A percentile compares a stretch with the other conserved stretches of the same genome.
Conservation (phyloP, 345 rosid species). For the Euphorbia pulcherrima region DNA sequence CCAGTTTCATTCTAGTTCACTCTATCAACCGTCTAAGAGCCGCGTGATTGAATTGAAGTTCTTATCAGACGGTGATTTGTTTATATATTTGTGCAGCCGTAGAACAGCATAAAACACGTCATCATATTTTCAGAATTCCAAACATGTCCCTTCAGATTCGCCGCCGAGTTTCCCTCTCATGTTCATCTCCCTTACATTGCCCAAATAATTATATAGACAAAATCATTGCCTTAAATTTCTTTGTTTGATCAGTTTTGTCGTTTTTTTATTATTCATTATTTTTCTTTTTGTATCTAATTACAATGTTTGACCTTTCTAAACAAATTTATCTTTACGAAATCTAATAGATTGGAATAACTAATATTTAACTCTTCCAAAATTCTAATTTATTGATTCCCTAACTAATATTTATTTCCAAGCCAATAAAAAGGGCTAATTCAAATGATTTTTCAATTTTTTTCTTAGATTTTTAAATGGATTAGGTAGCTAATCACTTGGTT, state of each 20-base stretch:
- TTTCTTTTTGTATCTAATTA: background rate
- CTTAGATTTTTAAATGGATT: no score
- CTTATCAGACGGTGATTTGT: no score
- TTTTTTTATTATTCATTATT: no score
- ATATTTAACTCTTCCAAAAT: no score
- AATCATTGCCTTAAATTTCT: background rate
- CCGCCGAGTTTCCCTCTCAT: conserved; percentile 56
- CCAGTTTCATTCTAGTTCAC: background rate
- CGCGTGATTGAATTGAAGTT: conserved; percentile 8
- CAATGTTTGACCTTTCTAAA: background rate
- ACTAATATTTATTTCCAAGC: no score
- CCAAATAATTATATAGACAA: background rate
- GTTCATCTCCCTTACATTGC: conserved; percentile 18
- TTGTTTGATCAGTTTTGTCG: background rate
- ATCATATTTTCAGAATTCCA: background rate
- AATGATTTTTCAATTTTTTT: no score
- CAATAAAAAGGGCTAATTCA: no score
- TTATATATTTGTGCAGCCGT: no score
- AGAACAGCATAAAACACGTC: no score
- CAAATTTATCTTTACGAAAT: background rate
- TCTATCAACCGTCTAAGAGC: background rate
- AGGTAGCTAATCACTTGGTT: no score
- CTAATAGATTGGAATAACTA: no score
- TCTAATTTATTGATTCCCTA: no score
- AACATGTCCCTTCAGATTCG: conserved; percentile 48